Conservation (phyloP, 2,329 filamentous ascomycete genomes). For the Orbilia oligospora region DNA sequence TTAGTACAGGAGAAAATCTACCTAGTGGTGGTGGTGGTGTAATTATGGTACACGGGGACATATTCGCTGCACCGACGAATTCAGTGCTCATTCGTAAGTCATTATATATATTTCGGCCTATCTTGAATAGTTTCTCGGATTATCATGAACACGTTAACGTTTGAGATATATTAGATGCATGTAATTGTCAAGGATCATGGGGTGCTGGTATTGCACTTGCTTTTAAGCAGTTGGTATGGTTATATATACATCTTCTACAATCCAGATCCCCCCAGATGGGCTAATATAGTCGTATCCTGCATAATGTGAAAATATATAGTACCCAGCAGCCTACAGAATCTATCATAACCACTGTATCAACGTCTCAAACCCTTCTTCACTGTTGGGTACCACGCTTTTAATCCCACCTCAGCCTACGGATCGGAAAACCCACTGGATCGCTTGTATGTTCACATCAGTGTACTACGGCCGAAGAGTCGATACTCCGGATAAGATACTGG, state of each 20-base stretch:
- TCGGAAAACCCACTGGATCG: constrained; percentile 39
- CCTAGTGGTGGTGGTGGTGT: not conserved
- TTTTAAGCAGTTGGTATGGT: constrained; percentile 40
- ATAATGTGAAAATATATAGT: constrained; percentile 43
- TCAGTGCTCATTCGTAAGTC: constrained; percentile 55
- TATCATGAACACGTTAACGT: too few relatives aligned
- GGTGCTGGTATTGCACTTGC: constrained; percentile 56
- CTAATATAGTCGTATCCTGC: too few relatives aligned
- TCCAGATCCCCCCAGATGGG: too few relatives aligned
- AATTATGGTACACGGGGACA: constrained; percentile 42
- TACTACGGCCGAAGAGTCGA: constrained; percentile 43
- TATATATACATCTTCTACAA: too few relatives aligned
- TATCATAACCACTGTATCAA: constrained; percentile 41
- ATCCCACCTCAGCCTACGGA: constrained; percentile 44
- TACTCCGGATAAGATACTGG: constrained; percentile 35
- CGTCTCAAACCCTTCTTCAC: constrained; percentile 6
- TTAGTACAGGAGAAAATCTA: not conserved
- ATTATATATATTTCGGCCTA: not conserved
- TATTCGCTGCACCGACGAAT: constrained; percentile 44
- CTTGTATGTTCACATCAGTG: constrained; percentile 50
- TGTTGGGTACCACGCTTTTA: constrained; percentile 45
- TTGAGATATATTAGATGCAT: constrained; percentile 35
- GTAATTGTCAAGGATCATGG: constrained; percentile 57
- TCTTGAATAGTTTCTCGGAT: too few relatives aligned
- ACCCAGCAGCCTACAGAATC: constrained; percentile 45